Conservation (phyloP, 257 asterid species). For the Solanum pennellii region DNA sequence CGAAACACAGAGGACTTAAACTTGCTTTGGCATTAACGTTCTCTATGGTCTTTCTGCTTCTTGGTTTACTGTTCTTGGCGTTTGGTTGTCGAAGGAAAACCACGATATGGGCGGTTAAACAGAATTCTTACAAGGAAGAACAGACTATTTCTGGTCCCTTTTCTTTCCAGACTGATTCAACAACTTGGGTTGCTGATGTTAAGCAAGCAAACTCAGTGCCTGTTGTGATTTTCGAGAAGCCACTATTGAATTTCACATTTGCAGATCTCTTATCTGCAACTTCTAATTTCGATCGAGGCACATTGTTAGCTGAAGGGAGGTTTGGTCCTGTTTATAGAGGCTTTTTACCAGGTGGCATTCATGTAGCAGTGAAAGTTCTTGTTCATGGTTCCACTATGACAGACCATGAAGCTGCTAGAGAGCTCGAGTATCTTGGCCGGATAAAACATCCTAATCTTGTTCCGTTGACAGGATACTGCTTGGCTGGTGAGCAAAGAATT, state of each 20-base stretch:
- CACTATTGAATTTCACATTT: conserved; percentile 18
- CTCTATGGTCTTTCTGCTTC: conserved; percentile 64
- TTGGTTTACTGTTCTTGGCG: conserved; percentile 66
- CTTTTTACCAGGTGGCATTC: conserved; percentile 13
- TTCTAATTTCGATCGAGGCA: conserved; percentile 13
- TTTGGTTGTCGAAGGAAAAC: conserved; percentile 50
- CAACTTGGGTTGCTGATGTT: conserved; percentile 23
- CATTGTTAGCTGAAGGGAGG: conserved; percentile 19
- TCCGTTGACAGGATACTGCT: conserved; percentile 13
- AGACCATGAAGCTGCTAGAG: conserved; percentile 18
- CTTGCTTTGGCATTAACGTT: conserved; percentile 59
- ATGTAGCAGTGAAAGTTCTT: conserved; percentile 18
- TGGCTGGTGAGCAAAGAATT: conserved; percentile 21
- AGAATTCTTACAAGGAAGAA: conserved; percentile 13
- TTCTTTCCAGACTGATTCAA: conserved; percentile 20
- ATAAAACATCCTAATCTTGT: conserved; percentile 21
- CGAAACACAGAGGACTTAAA: conserved; percentile 47
- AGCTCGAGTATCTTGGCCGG: conserved; percentile 20
- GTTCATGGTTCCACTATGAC: conserved; percentile 21
- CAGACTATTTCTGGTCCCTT: conserved; percentile 15
- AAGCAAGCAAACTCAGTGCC: conserved; percentile 13
- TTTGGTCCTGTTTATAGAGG: conserved; percentile 21
- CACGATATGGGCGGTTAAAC: conserved; percentile 11
- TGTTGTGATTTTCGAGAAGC: conserved; percentile 15
- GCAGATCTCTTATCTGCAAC: conserved; percentile 15